Evolutionary conservation across 1,139 yeast species (phyloP).

Genomic region (Suhomyces ambrosiae): DNA sequence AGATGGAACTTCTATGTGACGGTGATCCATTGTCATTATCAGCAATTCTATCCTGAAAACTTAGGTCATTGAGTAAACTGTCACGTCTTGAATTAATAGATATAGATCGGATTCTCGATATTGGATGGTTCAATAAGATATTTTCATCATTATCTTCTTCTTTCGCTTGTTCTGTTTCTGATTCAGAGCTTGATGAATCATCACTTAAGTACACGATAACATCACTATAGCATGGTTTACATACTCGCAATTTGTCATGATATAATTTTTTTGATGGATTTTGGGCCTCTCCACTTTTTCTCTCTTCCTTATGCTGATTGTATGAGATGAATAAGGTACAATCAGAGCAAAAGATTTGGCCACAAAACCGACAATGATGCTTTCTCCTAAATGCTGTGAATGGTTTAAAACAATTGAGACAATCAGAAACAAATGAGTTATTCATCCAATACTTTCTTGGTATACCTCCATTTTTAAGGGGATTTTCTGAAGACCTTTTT

Average conservation of each 20-base stretch:
- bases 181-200: conserved; percentile 42
- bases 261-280: conserved; percentile 30
- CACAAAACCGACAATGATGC: conserved; percentile 95
- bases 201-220: conserved; percentile 69
- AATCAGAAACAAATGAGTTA: conserved; percentile 81
- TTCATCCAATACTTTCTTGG: conserved; percentile 89
- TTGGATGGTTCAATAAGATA: conserved; percentile 30
- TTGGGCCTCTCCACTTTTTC: conserved; percentile 18
- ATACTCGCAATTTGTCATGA: conserved; percentile 74
- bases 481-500: conserved; percentile 46
- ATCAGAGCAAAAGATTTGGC: conserved; percentile 89
- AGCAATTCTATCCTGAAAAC: background rate
- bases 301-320: conserved; percentile 57
- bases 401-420: conserved; percentile 72
- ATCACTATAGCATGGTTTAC: conserved; percentile 75
- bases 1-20: conserved; percentile 5
- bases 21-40: conserved; percentile 18
- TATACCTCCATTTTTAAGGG: conserved; percentile 51
- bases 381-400: conserved; percentile 82
- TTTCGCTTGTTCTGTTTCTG: conserved; percentile 20
- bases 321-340: conserved; percentile 84
- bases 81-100: conserved; percentile 31
- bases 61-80: conserved; percentile 18
- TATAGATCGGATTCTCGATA: conserved; percentile 34
- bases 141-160: conserved; percentile 22